Percentiles rank a stretch among this genome's conserved stretches.
Evolutionary conservation across 2,329 filamentous ascomycete genomes (phyloP).

Genomic region (Exutisphaerella laricina): DNA sequence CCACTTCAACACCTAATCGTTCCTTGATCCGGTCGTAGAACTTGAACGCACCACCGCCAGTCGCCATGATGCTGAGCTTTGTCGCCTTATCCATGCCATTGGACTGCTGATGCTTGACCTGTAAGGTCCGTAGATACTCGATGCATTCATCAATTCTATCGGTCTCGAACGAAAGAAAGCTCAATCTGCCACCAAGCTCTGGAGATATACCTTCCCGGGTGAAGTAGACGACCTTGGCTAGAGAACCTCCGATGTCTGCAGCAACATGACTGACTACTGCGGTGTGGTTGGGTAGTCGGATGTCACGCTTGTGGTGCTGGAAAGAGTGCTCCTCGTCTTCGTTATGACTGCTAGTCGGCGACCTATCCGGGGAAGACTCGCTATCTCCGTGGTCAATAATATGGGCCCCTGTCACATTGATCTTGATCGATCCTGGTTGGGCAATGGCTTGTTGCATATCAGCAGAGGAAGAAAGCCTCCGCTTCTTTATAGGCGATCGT

Average conservation of each 20-base stretch:
- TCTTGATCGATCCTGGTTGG: conserved; percentile 68
- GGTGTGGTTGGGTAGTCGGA: conserved; percentile 92
- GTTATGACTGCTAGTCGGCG: conserved; percentile 41
- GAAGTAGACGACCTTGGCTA: conserved; percentile 97
- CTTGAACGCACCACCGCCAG: conserved; percentile 91
- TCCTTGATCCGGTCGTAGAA: conserved; percentile 89
- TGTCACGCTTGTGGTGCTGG: conserved; percentile 78
- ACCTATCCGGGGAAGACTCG: conserved; percentile 26
- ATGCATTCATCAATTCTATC: conserved; percentile 91
- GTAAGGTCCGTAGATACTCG: conserved; percentile 80
- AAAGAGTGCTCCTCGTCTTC: conserved; percentile 48
- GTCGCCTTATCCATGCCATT: conserved; percentile 31
- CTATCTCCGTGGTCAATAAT: conserved; percentile 76
- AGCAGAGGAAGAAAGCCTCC: conserved; percentile 32
- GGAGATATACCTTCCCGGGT: conserved; percentile 61
- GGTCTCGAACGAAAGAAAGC: conserved; percentile 95
- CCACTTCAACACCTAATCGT: conserved; percentile 76
- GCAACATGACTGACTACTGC: conserved; percentile 94
- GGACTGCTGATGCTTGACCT: conserved; percentile 72
- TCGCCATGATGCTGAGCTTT: conserved; percentile 88
- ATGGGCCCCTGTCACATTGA: conserved; percentile 94
- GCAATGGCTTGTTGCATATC: conserved; percentile 50
- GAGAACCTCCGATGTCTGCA: conserved; percentile 93
- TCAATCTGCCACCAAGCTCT: conserved; percentile 80
- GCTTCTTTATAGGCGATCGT: conserved; percentile 7